Base-by-base conservation (phyloP, 2,329 filamentous ascomycete genomes). In the Hortaea sp. region DNA sequence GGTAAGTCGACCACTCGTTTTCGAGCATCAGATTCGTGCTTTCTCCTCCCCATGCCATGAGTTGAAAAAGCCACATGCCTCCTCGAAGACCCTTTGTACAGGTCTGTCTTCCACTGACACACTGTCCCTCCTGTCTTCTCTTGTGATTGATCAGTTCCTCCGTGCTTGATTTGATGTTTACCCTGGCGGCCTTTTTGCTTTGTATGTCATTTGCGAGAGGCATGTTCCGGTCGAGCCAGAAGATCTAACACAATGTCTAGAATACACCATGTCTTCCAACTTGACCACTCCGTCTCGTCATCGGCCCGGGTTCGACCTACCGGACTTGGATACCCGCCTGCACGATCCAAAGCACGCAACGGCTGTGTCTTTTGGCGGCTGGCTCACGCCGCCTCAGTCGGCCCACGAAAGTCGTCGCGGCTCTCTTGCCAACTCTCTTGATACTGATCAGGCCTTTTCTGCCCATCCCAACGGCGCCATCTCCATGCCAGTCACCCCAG, bases 371-470 rank as follows among this genome's bases (percentile, higher is more conserved):
- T 53, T 51, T 46, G 48, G 40, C 20, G 53, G 53, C 13, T 58
- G 49, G 52, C 52, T 56, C 5, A 61, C 59, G 34, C 58, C 59
- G 9, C 57, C 58, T 7, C 55, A 55, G 27, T 57, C 59, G 13
- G 53, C 53, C 10, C 46, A 54, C 34, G 57, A 61, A n/a, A 58
- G 57, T 11, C 52, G 58, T 40, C 45, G 57, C 12, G 55, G 54
- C 7, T 60, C 59, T 10, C 32, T 58, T 12, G 52, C 53, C 12
- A 56, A 48, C 35, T 55, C 56, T 49, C 4, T 45, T 49, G 9
- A 56, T 51, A 31, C 44, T 29, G 50, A 60, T 44, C 48, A 51
- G 7, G 50, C 52, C n/a, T 58, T 51, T 31, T 52, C 52, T 2
- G 44, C 53, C 1, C 53, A 53, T 1, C 53, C 57, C 4, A 41